phyloP scores from a whole-genome alignment of 2,329 filamentous ascomycete species.

The Calonectria hawksworthii region DNA sequence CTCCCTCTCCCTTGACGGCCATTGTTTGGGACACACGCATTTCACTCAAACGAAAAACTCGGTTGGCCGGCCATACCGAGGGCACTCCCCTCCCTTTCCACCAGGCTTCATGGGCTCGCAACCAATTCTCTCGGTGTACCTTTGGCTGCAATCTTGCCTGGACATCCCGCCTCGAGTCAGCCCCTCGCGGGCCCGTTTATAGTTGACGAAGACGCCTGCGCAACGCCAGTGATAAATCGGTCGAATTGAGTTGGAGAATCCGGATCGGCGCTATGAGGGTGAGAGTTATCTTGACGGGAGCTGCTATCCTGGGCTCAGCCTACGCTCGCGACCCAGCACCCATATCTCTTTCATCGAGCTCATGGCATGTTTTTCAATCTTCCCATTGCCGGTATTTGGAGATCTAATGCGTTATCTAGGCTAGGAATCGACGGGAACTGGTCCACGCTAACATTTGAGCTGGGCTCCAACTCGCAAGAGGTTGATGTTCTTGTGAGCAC shows the following conservation, averaged over 20 bases:
- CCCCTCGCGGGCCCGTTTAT: constrained; percentile 15
- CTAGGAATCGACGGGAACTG: constrained; percentile 78
- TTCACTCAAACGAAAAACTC: constrained; percentile 12
- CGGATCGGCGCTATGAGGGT: constrained; percentile 33
- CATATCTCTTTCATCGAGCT: constrained; percentile 36
- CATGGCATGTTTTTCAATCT: constrained; percentile 35
- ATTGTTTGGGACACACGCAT: not conserved
- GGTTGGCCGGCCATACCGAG: constrained; percentile 21
- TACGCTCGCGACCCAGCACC: constrained; percentile 38
- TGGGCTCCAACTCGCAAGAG: constrained; percentile 57
- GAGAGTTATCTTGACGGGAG: constrained; percentile 31
- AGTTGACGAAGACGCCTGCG: constrained; percentile 1
- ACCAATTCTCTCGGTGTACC: constrained; percentile 10
- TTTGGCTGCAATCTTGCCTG: not conserved
- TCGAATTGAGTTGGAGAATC: not conserved
- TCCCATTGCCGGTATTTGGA: not conserved
- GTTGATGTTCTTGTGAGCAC: constrained; percentile 71
- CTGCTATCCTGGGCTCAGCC: constrained; percentile 32
- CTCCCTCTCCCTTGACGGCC: not conserved
- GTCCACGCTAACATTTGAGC: constrained; percentile 74
- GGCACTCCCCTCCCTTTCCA: constrained; percentile 22
- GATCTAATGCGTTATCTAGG: constrained; percentile 54
- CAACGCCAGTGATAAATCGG: not conserved
- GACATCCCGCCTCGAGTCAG: not conserved
- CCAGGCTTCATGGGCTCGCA: constrained; percentile 26